Base-by-base conservation (phyloP, 805 yeast genomes). In the Kazachstania taianensis region DNA sequence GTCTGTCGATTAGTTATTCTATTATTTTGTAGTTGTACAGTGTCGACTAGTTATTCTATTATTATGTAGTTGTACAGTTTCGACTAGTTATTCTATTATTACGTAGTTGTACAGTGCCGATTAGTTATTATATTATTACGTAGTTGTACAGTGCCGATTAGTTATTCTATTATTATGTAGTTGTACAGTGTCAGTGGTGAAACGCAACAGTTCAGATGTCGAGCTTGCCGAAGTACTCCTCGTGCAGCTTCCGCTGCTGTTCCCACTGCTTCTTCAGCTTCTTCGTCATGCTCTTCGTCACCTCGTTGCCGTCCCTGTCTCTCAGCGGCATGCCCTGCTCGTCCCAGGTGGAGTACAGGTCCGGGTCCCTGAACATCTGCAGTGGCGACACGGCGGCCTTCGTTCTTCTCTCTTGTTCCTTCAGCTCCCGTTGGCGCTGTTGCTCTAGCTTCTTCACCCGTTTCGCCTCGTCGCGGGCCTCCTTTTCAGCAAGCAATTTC, bases 201-300 rank as follows among this genome's bases (percentile, higher is more conserved):
- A n/a, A n/a, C n/a, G n/a, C n/a, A n/a, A n/a, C n/a, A n/a, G n/a
- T n/a, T n/a, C n/a, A n/a, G n/a, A n/a, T n/a, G n/a, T n/a, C n/a
- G n/a, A n/a, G 23, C 33, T 40, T 36, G 18, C 49, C 43, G 31
- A 57, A 48, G 35, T 73, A 85, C 51, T 81, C 85, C 20, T 78
- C 76, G 55, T 86, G 75, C 25, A 87, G 68, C 66, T 86, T 86
- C 53, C 77, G 77, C 57, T 92, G 98, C 32, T 70, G 78, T 37
- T 78, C 84, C 59, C 74, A 76, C 52, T 70, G 79, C 63, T 92
- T 92, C 42, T 65, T 59, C 46, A 92, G 65, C 63, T 89, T 89
- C 72, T 92, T 92, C 41, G 67, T 66, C 63, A 79, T 75, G 56
- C 94, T 82, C 65, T 92, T 92, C 28, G 92, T 71, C 5, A 92